A percentile compares a stretch with the other conserved stretches of the same genome.
phyloP scores from a whole-genome alignment of 257 asterid genomes.

The Lycium barbarum region DNA sequence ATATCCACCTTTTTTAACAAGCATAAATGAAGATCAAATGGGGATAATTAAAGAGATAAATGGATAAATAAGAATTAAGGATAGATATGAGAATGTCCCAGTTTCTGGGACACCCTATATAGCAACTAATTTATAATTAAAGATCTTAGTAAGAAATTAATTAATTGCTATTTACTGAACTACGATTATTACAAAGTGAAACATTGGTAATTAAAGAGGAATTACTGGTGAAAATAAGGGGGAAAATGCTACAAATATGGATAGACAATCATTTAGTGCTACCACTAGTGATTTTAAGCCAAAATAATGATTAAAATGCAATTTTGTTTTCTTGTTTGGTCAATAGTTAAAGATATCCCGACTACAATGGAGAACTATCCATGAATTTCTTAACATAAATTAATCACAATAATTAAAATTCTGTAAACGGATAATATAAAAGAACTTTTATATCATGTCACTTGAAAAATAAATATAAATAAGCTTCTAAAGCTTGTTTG shows the following conservation, averaged over 20 bases:
- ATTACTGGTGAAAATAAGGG: neutral
- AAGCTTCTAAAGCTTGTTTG: too few relatives aligned
- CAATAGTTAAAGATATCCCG: neutral
- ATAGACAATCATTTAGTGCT: neutral
- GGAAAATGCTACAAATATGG: neutral
- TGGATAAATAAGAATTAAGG: neutral
- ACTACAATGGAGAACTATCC: neutral
- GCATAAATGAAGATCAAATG: neutral
- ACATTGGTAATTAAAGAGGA: neutral
- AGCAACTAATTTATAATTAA: neutral
- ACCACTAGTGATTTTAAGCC: neutral
- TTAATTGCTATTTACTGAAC: neutral
- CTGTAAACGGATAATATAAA: neutral
- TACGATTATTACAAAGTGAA: neutral
- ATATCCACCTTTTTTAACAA: neutral
- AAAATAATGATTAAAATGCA: too few relatives aligned
- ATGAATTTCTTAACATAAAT: neutral
- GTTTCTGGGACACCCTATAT: neutral
- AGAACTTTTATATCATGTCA: neutral
- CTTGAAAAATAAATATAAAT: neutral
- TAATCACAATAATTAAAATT: neutral
- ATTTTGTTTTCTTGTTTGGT: too few relatives aligned
- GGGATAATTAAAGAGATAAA: neutral
- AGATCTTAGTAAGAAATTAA: neutral
- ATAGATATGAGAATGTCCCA: slow-evolving; percentile 22